Percentiles rank a stretch among this genome's conserved stretches.
Conservation (phyloP, 495 filamentous ascomycete genomes). For the Annulohypoxylon maeteangense region DNA sequence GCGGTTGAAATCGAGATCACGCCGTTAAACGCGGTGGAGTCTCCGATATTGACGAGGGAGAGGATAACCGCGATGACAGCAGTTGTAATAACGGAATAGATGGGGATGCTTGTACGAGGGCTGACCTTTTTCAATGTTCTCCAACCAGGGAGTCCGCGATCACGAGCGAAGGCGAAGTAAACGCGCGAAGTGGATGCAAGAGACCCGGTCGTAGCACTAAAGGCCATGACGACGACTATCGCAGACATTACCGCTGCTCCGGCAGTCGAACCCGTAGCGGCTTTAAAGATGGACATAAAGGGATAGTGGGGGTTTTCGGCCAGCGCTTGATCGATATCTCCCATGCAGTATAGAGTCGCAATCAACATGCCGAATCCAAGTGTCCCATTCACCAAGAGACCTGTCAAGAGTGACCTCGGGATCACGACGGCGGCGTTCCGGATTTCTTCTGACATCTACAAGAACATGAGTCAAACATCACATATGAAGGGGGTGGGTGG, state of each 20-base stretch:
- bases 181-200: conserved; percentile 5
- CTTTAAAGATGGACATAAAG: conserved; percentile 3
- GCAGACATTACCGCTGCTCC: conserved; percentile 8
- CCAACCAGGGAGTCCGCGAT: not conserved
- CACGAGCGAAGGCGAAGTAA: conserved; percentile 9
- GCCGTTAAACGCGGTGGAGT: not conserved
- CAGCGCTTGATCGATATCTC: not conserved
- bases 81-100: conserved; percentile 4
- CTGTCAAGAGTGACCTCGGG: not conserved
- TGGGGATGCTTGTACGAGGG: conserved; percentile 7
- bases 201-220: conserved; percentile 4
- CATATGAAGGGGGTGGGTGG: not conserved
- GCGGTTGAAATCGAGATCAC: conserved; percentile 7
- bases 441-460: conserved; percentile 11
- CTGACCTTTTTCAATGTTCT: conserved; percentile 6
- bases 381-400: conserved; percentile 2
- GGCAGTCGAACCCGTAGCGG: not conserved
- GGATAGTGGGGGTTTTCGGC: conserved; percentile 6
- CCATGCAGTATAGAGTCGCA: conserved; percentile 6
- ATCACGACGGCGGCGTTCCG: conserved; percentile 4
- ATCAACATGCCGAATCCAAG: conserved; percentile 10
- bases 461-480: not conserved
- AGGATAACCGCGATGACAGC: not conserved
- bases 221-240: conserved; percentile 1
- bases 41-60: conserved; percentile 3